Base-by-base conservation (phyloP, 805 yeast genomes). In the Wickerhamiella azyma region DNA sequence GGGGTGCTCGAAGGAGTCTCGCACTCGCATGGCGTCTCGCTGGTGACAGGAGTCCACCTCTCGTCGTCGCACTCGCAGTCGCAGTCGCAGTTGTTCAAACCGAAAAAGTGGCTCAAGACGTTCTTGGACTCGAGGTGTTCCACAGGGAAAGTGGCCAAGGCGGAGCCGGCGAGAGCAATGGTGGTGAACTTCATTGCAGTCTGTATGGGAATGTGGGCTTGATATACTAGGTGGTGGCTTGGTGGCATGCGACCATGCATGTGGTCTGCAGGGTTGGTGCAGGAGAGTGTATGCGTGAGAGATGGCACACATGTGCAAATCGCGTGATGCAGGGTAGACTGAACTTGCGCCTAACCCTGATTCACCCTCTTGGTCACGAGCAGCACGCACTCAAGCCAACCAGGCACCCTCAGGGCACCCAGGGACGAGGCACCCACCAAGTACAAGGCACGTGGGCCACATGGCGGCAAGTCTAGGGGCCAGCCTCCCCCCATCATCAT, bases 151-250 rank as follows among this genome's bases (percentile, higher is more conserved):
- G 39, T 8, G 16, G 36, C 32, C 13, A 41, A 13, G 14, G 44
- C 36, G 18, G 33, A 13, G 33, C 33, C n/a, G 16, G 33, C 33
- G 16, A 30, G 33, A 30, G 36, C 13, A 21, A 41, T 24, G 14
- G 44, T 33, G 14, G 36, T 5, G 24, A 29, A 30, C 17, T 41
- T 41, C 44, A 41, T 41, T 41, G 28, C 6, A 16, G 17, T 14
- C 6, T 16, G 11, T 3, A 13, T 28, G 5, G 41, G 9, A 8
- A 7, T 11, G 14, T 11, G 13, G n/a, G 7, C 33, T n/a, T 19
- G 17, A 21, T 39, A 39, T 39, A 30, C 33, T n/a, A 10, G 16
- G 14, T 30, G 33, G 16, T 11, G n/a, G n/a, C 24, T 11, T 30
- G 33, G 16, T 11, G n/a, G n/a, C 24, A 35, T 35, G 37, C 37